Evolutionary conservation across 441 rosid genomes (phyloP).

Genomic region (Eruca vesicaria): DNA sequence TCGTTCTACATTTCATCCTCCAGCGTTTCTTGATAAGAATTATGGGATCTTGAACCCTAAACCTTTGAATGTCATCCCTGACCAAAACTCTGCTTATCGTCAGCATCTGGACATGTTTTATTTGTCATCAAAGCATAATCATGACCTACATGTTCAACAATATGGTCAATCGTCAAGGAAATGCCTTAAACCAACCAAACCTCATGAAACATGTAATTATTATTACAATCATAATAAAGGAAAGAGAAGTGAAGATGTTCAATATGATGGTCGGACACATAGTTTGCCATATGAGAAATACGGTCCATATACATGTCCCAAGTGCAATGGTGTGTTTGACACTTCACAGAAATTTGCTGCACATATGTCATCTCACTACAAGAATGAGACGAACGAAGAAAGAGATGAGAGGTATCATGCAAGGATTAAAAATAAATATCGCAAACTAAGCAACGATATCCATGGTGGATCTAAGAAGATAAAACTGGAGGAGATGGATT

Average conservation of each 20-base stretch:
- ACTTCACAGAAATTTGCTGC: constrained; percentile 23
- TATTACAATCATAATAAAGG: neutral
- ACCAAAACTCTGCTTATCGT: neutral
- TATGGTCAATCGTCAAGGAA: neutral
- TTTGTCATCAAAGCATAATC: neutral
- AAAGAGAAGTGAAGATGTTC: neutral
- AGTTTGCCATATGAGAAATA: constrained; percentile 18
- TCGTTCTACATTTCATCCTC: neutral
- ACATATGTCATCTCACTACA: constrained; percentile 23
- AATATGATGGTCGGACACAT: constrained; percentile 21
- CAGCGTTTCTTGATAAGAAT: neutral
- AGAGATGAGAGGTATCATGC: constrained; percentile 2
- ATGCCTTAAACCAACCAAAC: neutral
- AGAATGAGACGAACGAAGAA: neutral
- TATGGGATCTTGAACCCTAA: neutral
- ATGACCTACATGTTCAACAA: neutral
- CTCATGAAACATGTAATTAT: neutral
- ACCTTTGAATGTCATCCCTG: constrained; percentile 4
- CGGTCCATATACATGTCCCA: constrained; percentile 23
- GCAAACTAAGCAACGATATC: neutral
- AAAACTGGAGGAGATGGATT: neutral
- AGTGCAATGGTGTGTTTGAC: neutral
- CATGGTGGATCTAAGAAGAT: neutral
- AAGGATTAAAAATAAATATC: neutral
- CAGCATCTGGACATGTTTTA: neutral